phyloP scores from a whole-genome alignment of 2,329 filamentous ascomycete species.

The Pleoardoris graminearum region DNA sequence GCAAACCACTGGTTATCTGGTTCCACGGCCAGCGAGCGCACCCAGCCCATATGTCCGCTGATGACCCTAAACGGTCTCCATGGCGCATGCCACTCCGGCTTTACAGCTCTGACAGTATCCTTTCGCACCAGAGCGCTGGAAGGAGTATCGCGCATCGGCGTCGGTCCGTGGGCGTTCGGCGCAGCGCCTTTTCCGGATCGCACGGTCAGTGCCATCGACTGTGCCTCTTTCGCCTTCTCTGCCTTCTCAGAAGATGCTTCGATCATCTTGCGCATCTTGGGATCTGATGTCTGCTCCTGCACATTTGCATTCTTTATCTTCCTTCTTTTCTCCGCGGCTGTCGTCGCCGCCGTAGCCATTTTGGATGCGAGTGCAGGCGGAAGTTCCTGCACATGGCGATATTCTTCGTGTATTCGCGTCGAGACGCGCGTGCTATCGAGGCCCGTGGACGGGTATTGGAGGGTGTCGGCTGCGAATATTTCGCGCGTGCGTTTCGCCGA shows the following conservation, averaged over 20 bases:
- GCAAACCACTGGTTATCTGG: slow-evolving; percentile 98
- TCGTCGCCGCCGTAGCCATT: slow-evolving; percentile 64
- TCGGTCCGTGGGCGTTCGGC: slow-evolving; percentile 61
- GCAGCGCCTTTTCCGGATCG: slow-evolving; percentile 52
- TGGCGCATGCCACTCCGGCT: slow-evolving; percentile 94
- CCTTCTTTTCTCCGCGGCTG: slow-evolving; percentile 65
- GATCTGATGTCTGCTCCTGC: slow-evolving; percentile 54
- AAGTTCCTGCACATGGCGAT: slow-evolving; percentile 74
- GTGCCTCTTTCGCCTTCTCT: slow-evolving; percentile 48
- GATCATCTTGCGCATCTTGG: slow-evolving; percentile 68
- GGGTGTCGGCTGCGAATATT: slow-evolving; percentile 56
- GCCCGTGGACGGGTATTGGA: slow-evolving; percentile 49
- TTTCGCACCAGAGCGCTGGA: slow-evolving; percentile 64
- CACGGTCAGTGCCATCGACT: slow-evolving; percentile 62
- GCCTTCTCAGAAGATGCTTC: slow-evolving; percentile 61
- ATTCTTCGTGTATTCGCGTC: slow-evolving; percentile 70
- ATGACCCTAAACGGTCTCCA: slow-evolving; percentile 99
- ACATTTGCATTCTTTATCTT: slow-evolving; percentile 59
- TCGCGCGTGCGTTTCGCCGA: slow-evolving; percentile 60
- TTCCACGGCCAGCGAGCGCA: slow-evolving; percentile 72
- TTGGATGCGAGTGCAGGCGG: slow-evolving; percentile 79
- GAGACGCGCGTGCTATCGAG: slow-evolving; percentile 55
- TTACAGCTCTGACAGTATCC: slow-evolving; percentile 67
- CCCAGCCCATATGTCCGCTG: slow-evolving; percentile 95
- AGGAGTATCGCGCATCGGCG: slow-evolving; percentile 54